Conservation (phyloP, 352 stramenopile genomes). For the Aphanomyces astaci region DNA sequence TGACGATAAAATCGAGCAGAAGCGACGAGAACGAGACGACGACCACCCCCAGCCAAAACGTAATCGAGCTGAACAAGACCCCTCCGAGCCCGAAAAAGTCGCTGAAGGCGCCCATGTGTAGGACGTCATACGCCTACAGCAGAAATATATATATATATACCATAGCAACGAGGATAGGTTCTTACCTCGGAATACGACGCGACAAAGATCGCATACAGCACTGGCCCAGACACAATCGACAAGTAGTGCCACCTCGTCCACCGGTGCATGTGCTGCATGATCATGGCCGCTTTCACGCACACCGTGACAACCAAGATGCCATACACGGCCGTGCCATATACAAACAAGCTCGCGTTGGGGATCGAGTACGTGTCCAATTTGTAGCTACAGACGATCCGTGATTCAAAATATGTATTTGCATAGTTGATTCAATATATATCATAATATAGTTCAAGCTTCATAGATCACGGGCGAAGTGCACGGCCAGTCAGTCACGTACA, state of each 20-base stretch:
- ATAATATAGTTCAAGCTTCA: too few relatives aligned
- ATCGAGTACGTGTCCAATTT: slow-evolving; percentile 9
- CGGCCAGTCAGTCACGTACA: too few relatives aligned
- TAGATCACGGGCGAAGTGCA: too few relatives aligned
- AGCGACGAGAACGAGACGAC: slow-evolving; percentile 58
- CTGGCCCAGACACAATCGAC: slow-evolving; percentile 53
- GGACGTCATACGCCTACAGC: background rate
- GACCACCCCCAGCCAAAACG: slow-evolving; percentile 59
- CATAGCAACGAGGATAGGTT: too few relatives aligned
- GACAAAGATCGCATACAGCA: slow-evolving; percentile 64
- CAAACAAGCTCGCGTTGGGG: slow-evolving; percentile 37
- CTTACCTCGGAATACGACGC: slow-evolving; percentile 51
- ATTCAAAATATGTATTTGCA: background rate
- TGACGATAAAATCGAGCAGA: slow-evolving; percentile 48
- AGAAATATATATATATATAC: too few relatives aligned
- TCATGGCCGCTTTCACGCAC: slow-evolving; percentile 56
- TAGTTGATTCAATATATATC: too few relatives aligned
- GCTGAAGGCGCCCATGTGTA: slow-evolving; percentile 37
- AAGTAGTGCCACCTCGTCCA: slow-evolving; percentile 68
- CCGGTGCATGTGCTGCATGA: slow-evolving; percentile 67
- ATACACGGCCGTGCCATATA: slow-evolving; percentile 67
- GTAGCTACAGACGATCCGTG: background rate
- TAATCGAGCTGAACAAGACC: slow-evolving; percentile 45
- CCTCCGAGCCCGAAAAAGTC: slow-evolving; percentile 58
- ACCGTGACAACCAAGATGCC: slow-evolving; percentile 68